These are phyloP conservation scores for Discostella stelligera DNA, from an alignment of 352 stramenopile species.

Conservation along the genomic window DNA sequence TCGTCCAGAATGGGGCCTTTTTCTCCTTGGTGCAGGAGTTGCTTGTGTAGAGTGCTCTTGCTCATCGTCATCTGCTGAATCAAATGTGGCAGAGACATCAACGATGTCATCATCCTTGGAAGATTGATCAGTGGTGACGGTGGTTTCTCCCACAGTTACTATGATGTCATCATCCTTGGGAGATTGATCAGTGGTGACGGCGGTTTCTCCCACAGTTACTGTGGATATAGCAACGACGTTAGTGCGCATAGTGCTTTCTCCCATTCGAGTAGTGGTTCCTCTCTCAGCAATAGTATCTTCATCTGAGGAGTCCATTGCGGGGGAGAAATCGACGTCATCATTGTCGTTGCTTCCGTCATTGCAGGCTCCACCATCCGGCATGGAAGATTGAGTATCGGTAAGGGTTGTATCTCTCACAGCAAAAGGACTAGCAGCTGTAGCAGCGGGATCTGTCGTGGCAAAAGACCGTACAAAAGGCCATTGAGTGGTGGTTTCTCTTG, in stretches of 20 bases:
- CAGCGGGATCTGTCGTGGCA: not conserved
- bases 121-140: not conserved
- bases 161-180: too few relatives aligned
- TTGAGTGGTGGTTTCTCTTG: not conserved
- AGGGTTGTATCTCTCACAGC: not conserved
- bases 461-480: not conserved
- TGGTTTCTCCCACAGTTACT: not conserved
- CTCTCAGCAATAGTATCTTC: not conserved
- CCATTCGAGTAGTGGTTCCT: not conserved
- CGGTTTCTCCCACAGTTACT: too few relatives aligned
- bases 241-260: too few relatives aligned
- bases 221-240: too few relatives aligned
- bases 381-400: not conserved
- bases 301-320: not conserved
- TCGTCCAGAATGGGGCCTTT: not conserved
- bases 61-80: constrained; percentile 10
- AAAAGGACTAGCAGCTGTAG: not conserved
- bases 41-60: not conserved
- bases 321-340: not conserved
- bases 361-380: too few relatives aligned
- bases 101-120: not conserved
- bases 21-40: not conserved
- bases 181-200: not conserved
- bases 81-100: constrained; percentile 1
- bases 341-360: not conserved